Percentiles rank a stretch among this genome's conserved stretches.
phyloP scores from a whole-genome alignment of 2,329 filamentous ascomycete genomes.

The Fusarium sp. region DNA sequence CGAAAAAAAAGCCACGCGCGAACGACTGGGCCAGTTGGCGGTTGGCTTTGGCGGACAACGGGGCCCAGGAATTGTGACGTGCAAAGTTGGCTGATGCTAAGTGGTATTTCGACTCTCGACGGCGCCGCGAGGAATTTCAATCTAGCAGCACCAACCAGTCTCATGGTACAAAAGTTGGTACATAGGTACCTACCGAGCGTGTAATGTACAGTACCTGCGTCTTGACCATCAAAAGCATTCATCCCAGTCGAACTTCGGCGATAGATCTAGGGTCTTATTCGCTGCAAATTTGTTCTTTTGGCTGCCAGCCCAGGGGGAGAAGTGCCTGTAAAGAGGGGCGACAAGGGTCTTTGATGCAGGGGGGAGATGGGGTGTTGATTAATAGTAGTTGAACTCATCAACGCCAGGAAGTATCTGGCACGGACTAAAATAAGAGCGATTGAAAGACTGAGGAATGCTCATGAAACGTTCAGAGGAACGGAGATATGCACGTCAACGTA shows the following conservation, averaged over 20 bases:
- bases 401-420: constrained; percentile 22
- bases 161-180: neutral
- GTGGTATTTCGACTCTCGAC: constrained; percentile 29
- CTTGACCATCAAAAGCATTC: constrained; percentile 17
- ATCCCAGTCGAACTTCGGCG: constrained; percentile 17
- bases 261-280: constrained; percentile 16
- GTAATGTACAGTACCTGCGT: constrained; percentile 14
- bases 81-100: constrained; percentile 36
- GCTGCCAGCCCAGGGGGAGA: constrained; percentile 8
- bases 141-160: constrained; percentile 2
- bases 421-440: constrained; percentile 9
- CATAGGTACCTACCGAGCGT: neutral
- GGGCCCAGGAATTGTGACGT: constrained; percentile 40
- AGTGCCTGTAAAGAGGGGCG: constrained; percentile 23
- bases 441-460: constrained; percentile 25
- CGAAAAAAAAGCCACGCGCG: constrained; percentile 37
- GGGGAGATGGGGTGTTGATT: constrained; percentile 34
- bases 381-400: constrained; percentile 8
- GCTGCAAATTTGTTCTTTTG: constrained; percentile 1
- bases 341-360: constrained; percentile 40
- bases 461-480: constrained; percentile 33
- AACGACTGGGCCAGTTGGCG: constrained; percentile 31
- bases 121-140: constrained; percentile 34
- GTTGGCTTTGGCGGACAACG: constrained; percentile 27
- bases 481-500: constrained; percentile 25